phyloP scores from a whole-genome alignment of 192 early-diverging fungal species.

The Dissophora globulifera region DNA sequence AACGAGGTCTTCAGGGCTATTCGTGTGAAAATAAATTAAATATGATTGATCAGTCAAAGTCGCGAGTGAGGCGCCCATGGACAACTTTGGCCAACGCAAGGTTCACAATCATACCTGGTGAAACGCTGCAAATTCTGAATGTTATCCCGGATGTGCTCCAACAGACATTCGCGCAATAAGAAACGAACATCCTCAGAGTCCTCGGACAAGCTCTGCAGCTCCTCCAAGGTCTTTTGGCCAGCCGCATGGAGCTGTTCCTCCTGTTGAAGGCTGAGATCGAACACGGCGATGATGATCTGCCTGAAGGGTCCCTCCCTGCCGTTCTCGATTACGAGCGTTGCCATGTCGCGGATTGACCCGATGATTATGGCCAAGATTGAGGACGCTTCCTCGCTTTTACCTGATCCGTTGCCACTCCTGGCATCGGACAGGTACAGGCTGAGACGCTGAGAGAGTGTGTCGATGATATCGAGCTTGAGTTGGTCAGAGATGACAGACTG shows the following conservation, averaged over 20 bases:
- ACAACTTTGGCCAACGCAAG: too few species aligned
- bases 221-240: constrained; percentile 17
- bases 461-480: constrained; percentile 23
- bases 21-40: not conserved
- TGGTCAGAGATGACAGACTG: constrained; percentile 9
- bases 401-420: constrained; percentile 1
- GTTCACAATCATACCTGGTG: constrained; percentile 54
- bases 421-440: constrained; percentile 20
- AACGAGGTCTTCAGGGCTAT: constrained; percentile 61
- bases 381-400: constrained; percentile 7
- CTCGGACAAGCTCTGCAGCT: constrained; percentile 26
- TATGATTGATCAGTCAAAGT: not conserved
- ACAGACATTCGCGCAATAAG: constrained; percentile 25
- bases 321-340: constrained; percentile 22
- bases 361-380: constrained; percentile 23
- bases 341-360: constrained; percentile 6
- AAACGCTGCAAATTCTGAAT: constrained; percentile 47
- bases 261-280: constrained; percentile 36
- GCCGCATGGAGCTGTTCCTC: constrained; percentile 16
- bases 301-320: constrained; percentile 15
- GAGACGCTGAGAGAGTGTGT: constrained; percentile 35
- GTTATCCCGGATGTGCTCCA: constrained; percentile 43
- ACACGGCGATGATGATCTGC: constrained; percentile 18
- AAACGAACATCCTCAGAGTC: constrained; percentile 28
- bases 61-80: too few species aligned